Evolutionary conservation across 2,329 filamentous ascomycete species (phyloP).

Genomic region (Pyrenophora teres): DNA sequence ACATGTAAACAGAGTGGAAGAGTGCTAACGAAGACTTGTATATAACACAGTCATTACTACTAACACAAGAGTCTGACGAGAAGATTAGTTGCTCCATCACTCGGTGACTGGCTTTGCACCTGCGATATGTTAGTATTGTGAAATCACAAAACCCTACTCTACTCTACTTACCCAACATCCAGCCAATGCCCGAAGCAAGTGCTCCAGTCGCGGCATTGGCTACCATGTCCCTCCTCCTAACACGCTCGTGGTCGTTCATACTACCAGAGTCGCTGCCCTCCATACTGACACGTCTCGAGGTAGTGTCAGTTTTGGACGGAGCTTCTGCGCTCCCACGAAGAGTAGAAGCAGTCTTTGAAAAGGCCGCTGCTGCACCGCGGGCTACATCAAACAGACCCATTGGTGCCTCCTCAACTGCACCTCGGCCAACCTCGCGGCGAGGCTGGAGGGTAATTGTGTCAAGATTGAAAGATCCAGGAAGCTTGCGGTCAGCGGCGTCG

Average conservation of each 20-base stretch:
- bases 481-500: constrained; percentile 62
- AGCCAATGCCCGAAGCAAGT: constrained; percentile 66
- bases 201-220: constrained; percentile 67
- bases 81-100: not conserved
- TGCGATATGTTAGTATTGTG: constrained; percentile 14
- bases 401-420: constrained; percentile 54
- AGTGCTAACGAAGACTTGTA: not conserved
- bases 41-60: no score
- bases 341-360: constrained; percentile 55
- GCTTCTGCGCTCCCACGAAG: constrained; percentile 34
- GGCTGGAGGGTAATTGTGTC: constrained; percentile 44
- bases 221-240: constrained; percentile 74
- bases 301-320: constrained; percentile 10
- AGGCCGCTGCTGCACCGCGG: constrained; percentile 54
- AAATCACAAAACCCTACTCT: not conserved
- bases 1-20: no score
- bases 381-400: constrained; percentile 61
- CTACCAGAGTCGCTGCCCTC: constrained; percentile 47
- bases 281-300: constrained; percentile 32
- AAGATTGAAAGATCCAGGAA: constrained; percentile 54
- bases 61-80: no score
- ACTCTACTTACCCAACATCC: constrained; percentile 60
- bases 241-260: constrained; percentile 44
- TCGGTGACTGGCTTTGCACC: constrained; percentile 39
- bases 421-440: constrained; percentile 49